Evolutionary conservation across 345 rosid species (phyloP).

Genomic region (Dipteronia sinensis): DNA sequence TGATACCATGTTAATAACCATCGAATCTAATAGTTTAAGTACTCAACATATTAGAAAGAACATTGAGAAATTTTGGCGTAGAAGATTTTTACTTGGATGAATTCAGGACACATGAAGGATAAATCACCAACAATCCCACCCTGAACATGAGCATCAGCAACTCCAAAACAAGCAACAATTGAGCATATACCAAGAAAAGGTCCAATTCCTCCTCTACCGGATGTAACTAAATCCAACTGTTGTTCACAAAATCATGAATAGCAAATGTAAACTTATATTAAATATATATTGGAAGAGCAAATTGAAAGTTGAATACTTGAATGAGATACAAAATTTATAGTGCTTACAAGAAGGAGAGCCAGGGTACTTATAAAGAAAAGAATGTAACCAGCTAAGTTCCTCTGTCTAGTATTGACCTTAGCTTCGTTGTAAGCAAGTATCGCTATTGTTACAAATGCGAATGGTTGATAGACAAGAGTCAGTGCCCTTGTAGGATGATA

Average conservation of each 20-base stretch:
- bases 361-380: conserved; percentile 63
- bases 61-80: background rate
- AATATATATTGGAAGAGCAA: background rate
- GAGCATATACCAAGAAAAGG: conserved; percentile 63
- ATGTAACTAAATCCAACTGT: conserved; percentile 75
- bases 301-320: background rate
- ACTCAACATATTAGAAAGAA: background rate
- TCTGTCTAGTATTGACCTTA: conserved; percentile 61
- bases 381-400: conserved; percentile 66
- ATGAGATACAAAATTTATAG: background rate
- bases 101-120: conserved; percentile 85
- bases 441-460: conserved; percentile 66
- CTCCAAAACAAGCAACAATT: conserved; percentile 61
- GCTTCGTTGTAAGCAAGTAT: conserved; percentile 71
- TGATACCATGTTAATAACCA: no score
- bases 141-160: conserved; percentile 83
- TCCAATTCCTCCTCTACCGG: conserved; percentile 70
- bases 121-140: conserved; percentile 94
- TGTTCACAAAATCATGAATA: background rate
- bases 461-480: conserved; percentile 80
- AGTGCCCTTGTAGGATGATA: conserved; percentile 93
- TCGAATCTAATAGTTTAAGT: no score
- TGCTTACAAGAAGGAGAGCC: conserved; percentile 75
- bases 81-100: conserved; percentile 59
- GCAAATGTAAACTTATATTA: background rate